phyloP scores from a whole-genome alignment of 2,329 filamentous ascomycete genomes.

The Aaosphaeria arxii region DNA sequence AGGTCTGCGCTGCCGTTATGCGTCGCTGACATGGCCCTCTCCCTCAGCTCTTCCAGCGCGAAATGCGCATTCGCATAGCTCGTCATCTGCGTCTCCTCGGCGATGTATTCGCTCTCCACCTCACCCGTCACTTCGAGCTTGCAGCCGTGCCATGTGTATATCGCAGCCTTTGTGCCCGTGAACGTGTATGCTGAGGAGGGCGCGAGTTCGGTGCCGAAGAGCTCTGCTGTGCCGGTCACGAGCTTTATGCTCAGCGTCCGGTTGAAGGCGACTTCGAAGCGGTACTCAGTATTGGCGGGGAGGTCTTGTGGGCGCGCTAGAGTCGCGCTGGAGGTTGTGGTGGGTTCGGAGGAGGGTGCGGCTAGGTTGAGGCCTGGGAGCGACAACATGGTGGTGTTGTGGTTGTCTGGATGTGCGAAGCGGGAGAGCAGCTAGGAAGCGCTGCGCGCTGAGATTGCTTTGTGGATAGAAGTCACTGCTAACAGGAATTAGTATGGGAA shows the following conservation, averaged over 20 bases:
- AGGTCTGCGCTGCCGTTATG: slow-evolving; percentile 33
- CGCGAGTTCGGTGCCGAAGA: slow-evolving; percentile 93
- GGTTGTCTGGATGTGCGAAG: neutral
- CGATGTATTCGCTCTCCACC: slow-evolving; percentile 64
- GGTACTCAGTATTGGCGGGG: slow-evolving; percentile 45
- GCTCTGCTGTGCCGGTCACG: slow-evolving; percentile 78
- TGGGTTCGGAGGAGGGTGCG: slow-evolving; percentile 24
- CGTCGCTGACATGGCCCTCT: slow-evolving; percentile 56
- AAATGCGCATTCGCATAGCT: slow-evolving; percentile 85
- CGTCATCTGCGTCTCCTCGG: slow-evolving; percentile 78
- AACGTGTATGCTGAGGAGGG: slow-evolving; percentile 77
- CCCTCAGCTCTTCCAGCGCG: slow-evolving; percentile 71
- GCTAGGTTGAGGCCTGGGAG: slow-evolving; percentile 47
- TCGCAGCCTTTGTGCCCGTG: slow-evolving; percentile 76
- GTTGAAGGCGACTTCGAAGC: slow-evolving; percentile 39
- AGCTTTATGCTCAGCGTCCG: slow-evolving; percentile 53
- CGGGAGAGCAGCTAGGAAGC: no score
- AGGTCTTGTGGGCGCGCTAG: slow-evolving; percentile 40
- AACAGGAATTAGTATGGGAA: no score
- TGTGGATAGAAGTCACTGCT: no score
- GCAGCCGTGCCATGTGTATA: slow-evolving; percentile 91
- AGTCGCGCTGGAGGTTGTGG: slow-evolving; percentile 17
- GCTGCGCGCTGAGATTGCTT: no score
- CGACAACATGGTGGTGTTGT: slow-evolving; percentile 28
- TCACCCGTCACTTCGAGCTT: slow-evolving; percentile 74